Evolutionary conservation across 2,329 filamentous ascomycete genomes (phyloP), one percentile per base, ranked within the genome.

Genomic region (Ambrosiella xylebori): DNA sequence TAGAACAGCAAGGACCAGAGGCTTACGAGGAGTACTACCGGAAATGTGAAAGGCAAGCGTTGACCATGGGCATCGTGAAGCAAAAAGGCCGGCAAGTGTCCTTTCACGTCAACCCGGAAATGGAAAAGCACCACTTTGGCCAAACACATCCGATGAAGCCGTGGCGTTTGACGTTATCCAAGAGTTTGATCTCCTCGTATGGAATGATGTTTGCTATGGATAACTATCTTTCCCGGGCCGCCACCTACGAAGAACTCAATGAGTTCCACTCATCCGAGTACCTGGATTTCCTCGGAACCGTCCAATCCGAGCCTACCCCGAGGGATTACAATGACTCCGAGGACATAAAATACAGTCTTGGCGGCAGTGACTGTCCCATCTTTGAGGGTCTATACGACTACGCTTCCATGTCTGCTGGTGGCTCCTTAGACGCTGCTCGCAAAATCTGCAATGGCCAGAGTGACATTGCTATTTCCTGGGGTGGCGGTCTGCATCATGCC

Each of bases 141-240:
- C 85, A 88, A 71, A 90, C 88, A 8, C 93, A 98, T 74, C 93
- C 93, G 17, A 98, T 98, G 93, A 98, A 98, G 70, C 93, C 93
- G 60, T 97, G 93, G 91, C 87, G 93, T 40, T 74, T 98, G 63
- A 96, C 90, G 13, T 78, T 98, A 58, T 94, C 93, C 59, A 97
- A 98, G 70, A 88, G 93, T 65, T 80, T 98, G 52, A 88, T 98
- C 62, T 84, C 94, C 67, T 86, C 88, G 1, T 97, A 97, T 69
- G 93, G 93, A 63, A 88, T 98, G 79, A 89, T 94, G 65, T 86
- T 91, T 66, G 89, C 88, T 62, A 97, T 98, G 93, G 89, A 97
- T 71, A 85, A 91, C 63, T 96, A 94, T 71, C 79, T 88, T 56
- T 81, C 91, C 27, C 81, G 90, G 35, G 79, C 85, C 11, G 93